A percentile compares a stretch with the other conserved stretches of the same genome.
phyloP scores from a whole-genome alignment of 208 protist genomes.

The Crithidia fasciculata region DNA sequence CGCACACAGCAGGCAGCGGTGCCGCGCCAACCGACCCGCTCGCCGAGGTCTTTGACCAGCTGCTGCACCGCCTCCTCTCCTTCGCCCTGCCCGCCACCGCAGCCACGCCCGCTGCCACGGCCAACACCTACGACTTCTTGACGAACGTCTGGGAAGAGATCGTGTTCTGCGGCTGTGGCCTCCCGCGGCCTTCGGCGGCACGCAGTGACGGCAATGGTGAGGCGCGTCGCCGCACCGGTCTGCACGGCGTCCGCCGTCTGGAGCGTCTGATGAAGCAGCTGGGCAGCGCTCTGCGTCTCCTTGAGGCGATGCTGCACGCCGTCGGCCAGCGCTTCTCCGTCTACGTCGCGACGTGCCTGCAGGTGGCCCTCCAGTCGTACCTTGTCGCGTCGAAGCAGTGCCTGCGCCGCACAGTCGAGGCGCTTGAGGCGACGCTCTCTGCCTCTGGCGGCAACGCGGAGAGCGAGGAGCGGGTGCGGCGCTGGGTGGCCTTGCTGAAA shows the following conservation, averaged over 20 bases:
- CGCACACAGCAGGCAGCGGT: background rate
- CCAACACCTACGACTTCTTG: slow-evolving; percentile 28
- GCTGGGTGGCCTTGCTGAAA: slow-evolving; percentile 33
- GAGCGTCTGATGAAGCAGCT: slow-evolving; percentile 74
- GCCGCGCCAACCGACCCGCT: slow-evolving; percentile 33
- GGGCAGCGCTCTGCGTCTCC: slow-evolving; percentile 55
- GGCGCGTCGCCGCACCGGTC: slow-evolving; percentile 21
- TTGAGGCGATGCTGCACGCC: slow-evolving; percentile 70
- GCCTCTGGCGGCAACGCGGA: background rate
- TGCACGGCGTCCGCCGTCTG: slow-evolving; percentile 46
- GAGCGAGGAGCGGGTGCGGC: slow-evolving; percentile 10
- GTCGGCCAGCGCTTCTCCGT: slow-evolving; percentile 68
- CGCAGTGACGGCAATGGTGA: slow-evolving; percentile 2
- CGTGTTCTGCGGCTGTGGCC: slow-evolving; percentile 32
- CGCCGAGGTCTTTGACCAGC: slow-evolving; percentile 63
- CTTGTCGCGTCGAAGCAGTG: slow-evolving; percentile 75
- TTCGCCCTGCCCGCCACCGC: slow-evolving; percentile 38
- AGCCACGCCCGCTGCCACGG: background rate
- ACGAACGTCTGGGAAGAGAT: slow-evolving; percentile 36
- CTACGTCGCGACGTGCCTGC: slow-evolving; percentile 67
- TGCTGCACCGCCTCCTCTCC: slow-evolving; percentile 76
- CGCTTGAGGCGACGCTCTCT: slow-evolving; percentile 12
- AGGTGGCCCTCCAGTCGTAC: slow-evolving; percentile 73
- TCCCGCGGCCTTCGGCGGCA: slow-evolving; percentile 6
- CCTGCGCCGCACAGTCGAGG: slow-evolving; percentile 42